Conservation (phyloP, 2,329 filamentous ascomycete species). For the Sporothrix phasma region DNA sequence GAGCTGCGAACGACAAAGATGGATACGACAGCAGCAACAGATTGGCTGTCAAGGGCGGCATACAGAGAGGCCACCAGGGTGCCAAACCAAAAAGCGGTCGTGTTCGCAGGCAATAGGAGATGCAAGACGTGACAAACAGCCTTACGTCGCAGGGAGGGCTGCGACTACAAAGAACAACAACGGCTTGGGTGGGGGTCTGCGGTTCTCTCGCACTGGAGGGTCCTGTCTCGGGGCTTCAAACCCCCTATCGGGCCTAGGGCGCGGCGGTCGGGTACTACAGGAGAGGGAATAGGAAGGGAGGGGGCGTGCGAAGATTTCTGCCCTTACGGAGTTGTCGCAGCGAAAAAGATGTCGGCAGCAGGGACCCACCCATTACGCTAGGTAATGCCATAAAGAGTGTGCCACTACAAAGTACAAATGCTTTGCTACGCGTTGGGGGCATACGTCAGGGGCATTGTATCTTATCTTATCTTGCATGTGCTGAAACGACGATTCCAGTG, state of each 20-base stretch:
- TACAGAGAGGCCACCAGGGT: not conserved
- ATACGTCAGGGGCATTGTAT: not conserved
- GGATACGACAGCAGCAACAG: not conserved
- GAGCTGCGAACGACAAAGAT: not conserved
- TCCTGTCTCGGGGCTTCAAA: not conserved
- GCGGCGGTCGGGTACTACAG: not conserved
- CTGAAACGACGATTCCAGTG: not conserved
- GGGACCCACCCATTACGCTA: not conserved
- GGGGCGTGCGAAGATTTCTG: not conserved
- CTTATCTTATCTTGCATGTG: not conserved
- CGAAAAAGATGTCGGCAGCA: not conserved
- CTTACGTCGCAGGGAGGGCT: not conserved
- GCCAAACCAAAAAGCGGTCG: not conserved
- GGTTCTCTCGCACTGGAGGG: not conserved
- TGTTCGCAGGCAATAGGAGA: not conserved
- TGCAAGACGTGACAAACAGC: not conserved
- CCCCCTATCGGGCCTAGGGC: not conserved
- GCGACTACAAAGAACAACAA: not conserved
- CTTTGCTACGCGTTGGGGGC: too few relatives aligned
- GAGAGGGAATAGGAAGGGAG: not conserved
- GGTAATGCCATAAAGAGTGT: not conserved
- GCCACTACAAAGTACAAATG: too few relatives aligned
- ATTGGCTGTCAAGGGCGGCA: too few relatives aligned
- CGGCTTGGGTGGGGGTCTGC: not conserved
- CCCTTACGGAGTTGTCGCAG: not conserved